Percentiles rank a stretch among this genome's conserved stretches.
phyloP scores from a whole-genome alignment of 345 rosid species.

The Anacardium occidentale region DNA sequence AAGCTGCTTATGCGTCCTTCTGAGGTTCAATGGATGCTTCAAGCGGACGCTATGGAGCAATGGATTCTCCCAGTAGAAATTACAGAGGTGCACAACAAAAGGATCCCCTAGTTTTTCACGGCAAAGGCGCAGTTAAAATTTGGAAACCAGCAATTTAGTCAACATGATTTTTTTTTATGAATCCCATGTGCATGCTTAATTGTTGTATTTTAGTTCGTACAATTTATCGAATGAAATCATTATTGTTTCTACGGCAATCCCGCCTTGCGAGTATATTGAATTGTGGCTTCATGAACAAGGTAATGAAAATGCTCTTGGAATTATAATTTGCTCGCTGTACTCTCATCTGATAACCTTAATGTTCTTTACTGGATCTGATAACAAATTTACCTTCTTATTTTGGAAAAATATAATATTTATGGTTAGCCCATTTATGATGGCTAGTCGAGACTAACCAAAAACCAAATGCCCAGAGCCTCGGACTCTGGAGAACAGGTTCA shows the following conservation, averaged over 20 bases:
- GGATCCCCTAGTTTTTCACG: slow-evolving; percentile 58
- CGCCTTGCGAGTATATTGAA: background rate
- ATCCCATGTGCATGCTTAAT: slow-evolving; percentile 15
- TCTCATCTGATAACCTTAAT: too few relatives aligned
- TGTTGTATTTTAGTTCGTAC: slow-evolving; percentile 26
- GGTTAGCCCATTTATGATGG: too few relatives aligned
- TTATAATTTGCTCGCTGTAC: too few relatives aligned
- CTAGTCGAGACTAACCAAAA: too few relatives aligned
- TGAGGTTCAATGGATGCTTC: slow-evolving; percentile 72
- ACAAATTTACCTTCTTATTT: too few relatives aligned
- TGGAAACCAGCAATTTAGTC: too few relatives aligned
- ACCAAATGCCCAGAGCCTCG: too few relatives aligned
- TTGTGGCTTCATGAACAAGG: background rate
- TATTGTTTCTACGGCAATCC: too few relatives aligned
- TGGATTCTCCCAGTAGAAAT: slow-evolving; percentile 45
- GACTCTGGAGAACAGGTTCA: too few relatives aligned
- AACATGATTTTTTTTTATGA: too few relatives aligned
- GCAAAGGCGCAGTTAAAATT: slow-evolving; percentile 54
- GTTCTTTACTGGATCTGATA: too few relatives aligned
- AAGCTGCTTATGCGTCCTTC: slow-evolving; percentile 56
- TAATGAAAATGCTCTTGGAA: background rate
- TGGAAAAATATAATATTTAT: too few relatives aligned
- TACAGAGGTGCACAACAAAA: slow-evolving; percentile 26
- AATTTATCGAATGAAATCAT: slow-evolving; percentile 18
- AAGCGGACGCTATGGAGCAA: slow-evolving; percentile 51